Evolutionary conservation across 345 rosid genomes (phyloP), one percentile per base, ranked within the genome.

Genomic region (Cochlearia excelsa): DNA sequence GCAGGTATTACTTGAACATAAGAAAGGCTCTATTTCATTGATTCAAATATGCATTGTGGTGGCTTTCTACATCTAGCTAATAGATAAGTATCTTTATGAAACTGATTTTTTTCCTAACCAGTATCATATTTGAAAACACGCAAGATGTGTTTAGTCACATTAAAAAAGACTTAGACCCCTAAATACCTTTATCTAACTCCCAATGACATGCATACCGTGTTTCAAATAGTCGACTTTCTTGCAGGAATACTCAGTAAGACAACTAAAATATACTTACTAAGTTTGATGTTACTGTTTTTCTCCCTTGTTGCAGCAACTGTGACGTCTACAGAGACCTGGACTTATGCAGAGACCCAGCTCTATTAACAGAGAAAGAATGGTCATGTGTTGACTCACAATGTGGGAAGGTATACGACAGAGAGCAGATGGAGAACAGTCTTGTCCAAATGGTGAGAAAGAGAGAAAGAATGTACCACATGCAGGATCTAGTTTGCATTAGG

Each of bases 311-410:
- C 87, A 91, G 96, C 77, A 82, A 88, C 73, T 91, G 98, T 81
- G 84, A 91, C 54, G 90, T 87, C 59, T 88, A 92, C 79, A 75
- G 88, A 77, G 96, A 91, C 82, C 78, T 88, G 40, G 98, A 88
- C 74, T 47, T 92, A 74, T 81, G 87, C 74, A 85, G 87, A 4
- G 98, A 84, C 70, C 64, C 85, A 6, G 74, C 79, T 45, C 62
- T 92, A 57, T 67, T 75, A 62, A 72, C 83, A 45, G 83, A 83
- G 74, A 69, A 55, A 50, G 97, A 84, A 38, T 92, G 97, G 98
- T 74, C 72, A 27, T 88, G 97, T 48, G 76, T 75, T 16, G 76
- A 86, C 57, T 76, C 95, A 9, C 88, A 86, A 62, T 88, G 98
- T 65, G 88, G 95, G 59, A 93, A 92, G 78, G 86, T 87, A 35